Evolutionary conservation across 129 eudicot species (phyloP).

Genomic region (Daucus carota): DH1_v3.0 NC_030384.2:33529501-33530000

Average conservation of each 20-base stretch:
- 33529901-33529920: slow-evolving; percentile 49
- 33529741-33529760: slow-evolving; percentile 22
- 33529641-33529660: background rate
- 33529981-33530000: background rate
- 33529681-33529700: slow-evolving; percentile 48
- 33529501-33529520: background rate
- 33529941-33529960: background rate
- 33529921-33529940: slow-evolving; percentile 21
- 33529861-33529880: slow-evolving; percentile 46
- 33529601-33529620: background rate
- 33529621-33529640: no score
- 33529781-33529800: background rate
- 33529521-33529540: background rate
- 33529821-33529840: background rate
- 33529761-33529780: background rate
- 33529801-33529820: background rate
- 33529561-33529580: background rate
- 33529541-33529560: background rate
- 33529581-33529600: background rate
- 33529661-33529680: slow-evolving; percentile 4
- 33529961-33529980: background rate
- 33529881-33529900: slow-evolving; percentile 85
- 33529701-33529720: slow-evolving; percentile 91
- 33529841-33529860: slow-evolving; percentile 1
- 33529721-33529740: slow-evolving; percentile 59